A percentile compares a stretch with the other conserved stretches of the same genome.
Conservation (phyloP, 805 yeast species). For the Candida manassasensis region DNA sequence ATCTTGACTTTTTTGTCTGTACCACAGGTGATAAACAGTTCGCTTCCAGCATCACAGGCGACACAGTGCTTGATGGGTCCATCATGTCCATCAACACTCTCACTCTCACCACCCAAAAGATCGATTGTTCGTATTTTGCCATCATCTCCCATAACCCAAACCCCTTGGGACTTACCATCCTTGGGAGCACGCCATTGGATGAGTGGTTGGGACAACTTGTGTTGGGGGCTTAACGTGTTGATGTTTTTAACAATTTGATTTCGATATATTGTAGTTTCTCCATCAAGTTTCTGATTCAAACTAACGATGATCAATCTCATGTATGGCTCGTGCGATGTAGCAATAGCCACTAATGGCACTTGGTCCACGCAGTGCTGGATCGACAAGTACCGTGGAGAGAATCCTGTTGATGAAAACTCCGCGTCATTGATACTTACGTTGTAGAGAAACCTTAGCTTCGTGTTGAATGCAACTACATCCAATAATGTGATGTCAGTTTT, state of each 20-base stretch:
- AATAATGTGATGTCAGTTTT: conserved; percentile 57
- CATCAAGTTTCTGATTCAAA: conserved; percentile 28
- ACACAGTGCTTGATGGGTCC: conserved; percentile 46
- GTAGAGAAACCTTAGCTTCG: conserved; percentile 18
- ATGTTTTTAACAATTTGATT: conserved; percentile 25
- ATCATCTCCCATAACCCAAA: conserved; percentile 70
- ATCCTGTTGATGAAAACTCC: conserved; percentile 60
- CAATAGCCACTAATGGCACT: conserved; percentile 46
- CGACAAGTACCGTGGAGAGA: conserved; percentile 50
- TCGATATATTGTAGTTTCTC: conserved; percentile 15
- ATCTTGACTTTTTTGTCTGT: conserved; percentile 24
- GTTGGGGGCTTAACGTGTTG: conserved; percentile 60
- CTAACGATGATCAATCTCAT: conserved; percentile 60
- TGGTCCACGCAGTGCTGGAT: conserved; percentile 10
- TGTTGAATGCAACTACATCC: conserved; percentile 33
- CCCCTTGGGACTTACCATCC: conserved; percentile 36
- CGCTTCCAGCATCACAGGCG: conserved; percentile 23
- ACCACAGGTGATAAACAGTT: conserved; percentile 46
- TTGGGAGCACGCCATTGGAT: conserved; percentile 38
- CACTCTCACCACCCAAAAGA: conserved; percentile 32
- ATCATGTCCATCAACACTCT: conserved; percentile 32
- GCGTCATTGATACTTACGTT: conserved; percentile 67
- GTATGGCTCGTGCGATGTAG: conserved; percentile 75
- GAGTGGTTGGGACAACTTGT: conserved; percentile 53
- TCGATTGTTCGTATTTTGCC: conserved; percentile 61